A percentile compares a stretch with the other conserved stretches of the same genome.
Evolutionary conservation across 106 monocot genomes (phyloP).

Genomic region (Dendrobium nobile): DNA sequence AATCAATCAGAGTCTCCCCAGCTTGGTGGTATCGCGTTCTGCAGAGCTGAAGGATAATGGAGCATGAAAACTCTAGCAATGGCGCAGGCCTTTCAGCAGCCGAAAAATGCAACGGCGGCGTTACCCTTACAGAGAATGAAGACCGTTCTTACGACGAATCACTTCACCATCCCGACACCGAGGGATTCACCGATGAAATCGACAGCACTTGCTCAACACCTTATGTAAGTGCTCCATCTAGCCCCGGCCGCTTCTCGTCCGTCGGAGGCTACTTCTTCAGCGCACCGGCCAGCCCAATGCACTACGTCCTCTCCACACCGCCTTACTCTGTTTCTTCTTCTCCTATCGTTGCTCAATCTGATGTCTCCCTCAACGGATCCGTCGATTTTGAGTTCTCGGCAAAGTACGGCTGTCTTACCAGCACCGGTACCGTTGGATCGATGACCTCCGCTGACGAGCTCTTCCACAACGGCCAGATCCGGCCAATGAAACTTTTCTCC

Average conservation of each 20-base stretch:
- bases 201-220: constrained; percentile 33
- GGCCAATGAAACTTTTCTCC: constrained; percentile 60
- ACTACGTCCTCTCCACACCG: constrained; percentile 37
- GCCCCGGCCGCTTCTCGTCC: constrained; percentile 31
- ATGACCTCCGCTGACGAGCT: constrained; percentile 84
- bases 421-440: constrained; percentile 20
- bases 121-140: neutral
- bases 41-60: neutral
- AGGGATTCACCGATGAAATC: constrained; percentile 7
- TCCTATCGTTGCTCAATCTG: neutral
- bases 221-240: constrained; percentile 55
- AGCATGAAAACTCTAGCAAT: constrained; percentile 7
- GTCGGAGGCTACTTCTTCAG: constrained; percentile 42
- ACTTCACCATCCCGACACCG: neutral
- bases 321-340: constrained; percentile 6
- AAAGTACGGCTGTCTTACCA: neutral
- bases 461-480: constrained; percentile 78
- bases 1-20: neutral
- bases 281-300: constrained; percentile 68
- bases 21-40: neutral
- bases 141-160: neutral
- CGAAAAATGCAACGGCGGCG: neutral
- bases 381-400: constrained; percentile 51
- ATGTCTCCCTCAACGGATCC: constrained; percentile 8
- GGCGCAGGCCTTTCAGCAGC: neutral